These are phyloP conservation scores for Tetrapisispora nanseiensis DNA, from an alignment of 805 yeast species.

Conservation along the genomic window DNA sequence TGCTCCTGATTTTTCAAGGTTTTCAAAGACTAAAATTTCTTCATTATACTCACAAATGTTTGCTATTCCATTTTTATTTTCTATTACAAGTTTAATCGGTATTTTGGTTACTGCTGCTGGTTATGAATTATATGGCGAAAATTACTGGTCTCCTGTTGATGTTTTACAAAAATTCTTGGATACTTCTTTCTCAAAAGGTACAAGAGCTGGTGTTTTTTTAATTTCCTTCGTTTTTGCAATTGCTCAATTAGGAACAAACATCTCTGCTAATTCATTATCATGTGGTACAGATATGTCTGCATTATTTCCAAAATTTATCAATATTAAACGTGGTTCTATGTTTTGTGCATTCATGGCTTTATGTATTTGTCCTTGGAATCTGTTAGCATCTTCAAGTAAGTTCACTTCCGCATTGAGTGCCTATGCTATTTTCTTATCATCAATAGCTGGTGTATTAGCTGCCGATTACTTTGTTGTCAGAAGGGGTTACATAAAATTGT, in stretches of 20 bases:
- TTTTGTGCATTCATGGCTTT: slow-evolving; percentile 60
- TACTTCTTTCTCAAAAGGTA: slow-evolving; percentile 35
- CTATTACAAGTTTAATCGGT: slow-evolving; percentile 70
- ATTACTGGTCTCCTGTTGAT: slow-evolving; percentile 43
- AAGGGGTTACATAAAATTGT: slow-evolving; percentile 53
- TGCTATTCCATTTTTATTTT: slow-evolving; percentile 61
- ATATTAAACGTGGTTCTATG: slow-evolving; percentile 51
- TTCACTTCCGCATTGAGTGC: slow-evolving; percentile 71
- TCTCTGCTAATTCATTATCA: slow-evolving; percentile 55
- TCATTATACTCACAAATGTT: slow-evolving; percentile 43
- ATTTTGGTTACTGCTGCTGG: slow-evolving; percentile 69
- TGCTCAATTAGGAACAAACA: slow-evolving; percentile 71
- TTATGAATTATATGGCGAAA: slow-evolving; percentile 32
- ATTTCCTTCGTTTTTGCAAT: slow-evolving; percentile 53
- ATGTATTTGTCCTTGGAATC: slow-evolving; percentile 72
- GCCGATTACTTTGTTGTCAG: slow-evolving; percentile 53
- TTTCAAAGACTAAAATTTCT: slow-evolving; percentile 44
- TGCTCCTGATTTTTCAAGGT: slow-evolving; percentile 77
- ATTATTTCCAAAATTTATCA: slow-evolving; percentile 47
- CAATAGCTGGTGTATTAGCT: slow-evolving; percentile 65
- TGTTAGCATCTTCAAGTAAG: slow-evolving; percentile 50
- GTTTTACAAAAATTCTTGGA: slow-evolving; percentile 42
- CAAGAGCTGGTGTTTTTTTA: slow-evolving; percentile 64
- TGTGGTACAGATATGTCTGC: slow-evolving; percentile 51
- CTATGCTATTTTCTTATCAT: slow-evolving; percentile 66